Evolutionary conservation across 129 eudicot species (phyloP).

Genomic region (Centella asiatica): DNA sequence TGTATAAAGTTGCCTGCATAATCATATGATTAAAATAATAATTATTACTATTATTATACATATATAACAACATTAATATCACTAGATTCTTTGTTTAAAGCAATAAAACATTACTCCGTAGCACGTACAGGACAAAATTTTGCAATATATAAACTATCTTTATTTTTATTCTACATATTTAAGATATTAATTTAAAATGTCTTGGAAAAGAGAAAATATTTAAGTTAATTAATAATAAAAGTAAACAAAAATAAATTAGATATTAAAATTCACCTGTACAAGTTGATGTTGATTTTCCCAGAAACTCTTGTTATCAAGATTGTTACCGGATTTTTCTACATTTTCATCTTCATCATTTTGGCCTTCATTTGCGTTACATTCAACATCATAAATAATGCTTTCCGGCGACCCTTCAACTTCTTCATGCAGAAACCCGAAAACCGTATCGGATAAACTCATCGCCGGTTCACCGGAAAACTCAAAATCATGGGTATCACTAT

Average conservation of each 20-base stretch:
- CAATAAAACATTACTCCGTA: too few relatives aligned
- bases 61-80: too few relatives aligned
- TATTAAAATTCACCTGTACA: constrained; percentile 41
- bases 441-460: constrained; percentile 42
- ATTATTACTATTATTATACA: background rate
- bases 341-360: constrained; percentile 33
- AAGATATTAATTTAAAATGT: too few relatives aligned
- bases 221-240: too few relatives aligned
- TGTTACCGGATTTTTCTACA: constrained; percentile 22
- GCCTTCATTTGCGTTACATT: constrained; percentile 14
- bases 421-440: constrained; percentile 64
- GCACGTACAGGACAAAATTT: too few relatives aligned
- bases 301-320: constrained; percentile 27
- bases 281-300: constrained; percentile 65
- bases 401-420: constrained; percentile 32
- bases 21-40: constrained; percentile 4
- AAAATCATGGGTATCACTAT: constrained; percentile 15
- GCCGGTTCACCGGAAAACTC: constrained; percentile 29
- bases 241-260: background rate
- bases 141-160: too few relatives aligned
- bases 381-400: constrained; percentile 18
- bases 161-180: too few relatives aligned
- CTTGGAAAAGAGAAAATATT: too few relatives aligned
- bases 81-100: too few relatives aligned
- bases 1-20: constrained; percentile 45